These are phyloP conservation scores for Krasilnikovozyma curviuscula DNA, from an alignment of 768 basidiomycete species.

Conservation along the genomic window DNA sequence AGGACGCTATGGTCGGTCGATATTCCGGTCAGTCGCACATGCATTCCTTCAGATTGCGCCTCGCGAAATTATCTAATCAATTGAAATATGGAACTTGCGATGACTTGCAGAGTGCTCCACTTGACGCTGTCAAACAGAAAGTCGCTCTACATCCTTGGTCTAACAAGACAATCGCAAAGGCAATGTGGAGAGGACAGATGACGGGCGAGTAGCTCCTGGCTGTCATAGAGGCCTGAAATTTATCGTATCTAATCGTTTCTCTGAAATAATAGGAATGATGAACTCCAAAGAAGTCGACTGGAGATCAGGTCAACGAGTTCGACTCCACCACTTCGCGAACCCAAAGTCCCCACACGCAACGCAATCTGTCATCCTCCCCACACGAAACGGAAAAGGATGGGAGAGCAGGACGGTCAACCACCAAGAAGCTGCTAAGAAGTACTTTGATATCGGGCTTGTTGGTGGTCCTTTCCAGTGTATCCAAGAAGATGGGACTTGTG, in stretches of 20 bases:
- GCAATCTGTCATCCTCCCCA: slow-evolving; percentile 1
- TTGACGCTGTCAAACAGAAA: neutral
- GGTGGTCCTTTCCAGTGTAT: slow-evolving; percentile 7
- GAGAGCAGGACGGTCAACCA: neutral
- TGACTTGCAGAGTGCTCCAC: too few relatives aligned
- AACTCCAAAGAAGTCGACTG: neutral
- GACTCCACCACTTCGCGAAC: slow-evolving; percentile 2
- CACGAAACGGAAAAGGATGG: neutral
- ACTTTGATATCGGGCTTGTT: slow-evolving; percentile 4
- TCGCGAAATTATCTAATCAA: too few relatives aligned
- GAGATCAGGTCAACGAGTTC: slow-evolving; percentile 4
- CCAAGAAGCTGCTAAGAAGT: neutral
- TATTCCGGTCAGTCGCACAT: too few relatives aligned
- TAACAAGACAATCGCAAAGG: slow-evolving; percentile 1
- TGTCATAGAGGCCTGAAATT: too few relatives aligned
- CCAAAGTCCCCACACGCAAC: neutral
- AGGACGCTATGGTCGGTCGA: too few relatives aligned
- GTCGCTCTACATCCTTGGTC: neutral
- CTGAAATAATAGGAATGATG: slow-evolving; percentile 1
- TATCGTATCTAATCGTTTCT: too few relatives aligned
- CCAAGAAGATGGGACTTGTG: slow-evolving; percentile 6
- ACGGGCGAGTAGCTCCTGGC: too few relatives aligned
- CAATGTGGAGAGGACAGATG: slow-evolving; percentile 8
- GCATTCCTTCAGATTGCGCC: too few relatives aligned
- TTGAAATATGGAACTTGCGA: too few relatives aligned